Base-by-base conservation (phyloP, 2,329 filamentous ascomycete genomes). In the Ophiocordyceps robertsii region DNA sequence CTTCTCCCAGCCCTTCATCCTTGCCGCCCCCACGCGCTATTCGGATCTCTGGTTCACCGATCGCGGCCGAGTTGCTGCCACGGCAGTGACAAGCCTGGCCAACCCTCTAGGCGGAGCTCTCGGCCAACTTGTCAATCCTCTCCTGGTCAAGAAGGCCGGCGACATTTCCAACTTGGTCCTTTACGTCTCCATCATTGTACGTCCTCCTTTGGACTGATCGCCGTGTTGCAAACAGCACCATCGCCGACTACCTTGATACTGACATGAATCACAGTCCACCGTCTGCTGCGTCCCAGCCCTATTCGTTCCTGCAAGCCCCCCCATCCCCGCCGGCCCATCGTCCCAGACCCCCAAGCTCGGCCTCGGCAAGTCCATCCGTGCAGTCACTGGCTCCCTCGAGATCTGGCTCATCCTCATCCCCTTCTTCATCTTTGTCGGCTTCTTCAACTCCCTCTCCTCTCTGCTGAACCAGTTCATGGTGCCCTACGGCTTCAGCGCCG, bases 21-120 rank as follows among this genome's bases (percentile, higher is more conserved):
- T 96, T 10, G 80, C 83, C 7, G 87, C 90, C 0, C 90, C 92
- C 1, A 90, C 92, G 0, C 72, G 86, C 47, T 98, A 94, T 63
- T 92, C 85, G 43, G 89, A 95, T 58, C 68, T 95, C 46, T 96
- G 92, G 92, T 96, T 96, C 64, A 89, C 86, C 2, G 80, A 84
- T 53, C 67, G 70, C 11, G 90, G 89, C 8, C 77, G 92, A 43
- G 84, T 95, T 12, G 82, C 83, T 42, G 90, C 90, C 16, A 96
- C 90, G 1, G 92, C 90, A 1, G 56, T 95, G 31, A 81, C 82
- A 19, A 89, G 80, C 46, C 65, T 96, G 44, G 86, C 90, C 4
- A 96, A 95, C 60, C 90, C 90, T 0, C 73, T 96, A 41, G 90
- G 90, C 13, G 89, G 84, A 19, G 90, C 90, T 7, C 65, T 95